Percentiles rank a stretch among this genome's conserved stretches.
phyloP scores from a whole-genome alignment of 805 yeast genomes.

The Nakazawaea anatomiae region DNA sequence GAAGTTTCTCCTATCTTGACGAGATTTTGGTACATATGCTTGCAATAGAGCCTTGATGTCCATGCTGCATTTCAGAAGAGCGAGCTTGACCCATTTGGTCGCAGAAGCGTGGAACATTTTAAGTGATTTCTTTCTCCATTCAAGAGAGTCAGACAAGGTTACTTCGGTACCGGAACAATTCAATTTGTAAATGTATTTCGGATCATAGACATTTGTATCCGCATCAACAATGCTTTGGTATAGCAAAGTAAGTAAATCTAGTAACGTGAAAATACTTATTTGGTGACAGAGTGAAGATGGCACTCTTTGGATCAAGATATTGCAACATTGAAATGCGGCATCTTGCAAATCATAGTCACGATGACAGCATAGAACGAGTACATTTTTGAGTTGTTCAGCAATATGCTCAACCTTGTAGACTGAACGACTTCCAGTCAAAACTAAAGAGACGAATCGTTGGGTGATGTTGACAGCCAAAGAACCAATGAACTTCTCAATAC shows the following conservation, averaged over 20 bases:
- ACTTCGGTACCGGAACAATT: conserved; percentile 39
- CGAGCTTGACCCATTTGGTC: conserved; percentile 57
- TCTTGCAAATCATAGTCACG: conserved; percentile 69
- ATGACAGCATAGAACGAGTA: conserved; percentile 72
- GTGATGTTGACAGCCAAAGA: conserved; percentile 56
- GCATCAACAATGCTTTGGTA: conserved; percentile 81
- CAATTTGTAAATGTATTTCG: conserved; percentile 58
- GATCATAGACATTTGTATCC: conserved; percentile 79
- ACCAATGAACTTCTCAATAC: conserved; percentile 63
- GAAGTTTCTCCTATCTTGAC: conserved; percentile 14
- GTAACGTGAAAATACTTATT: conserved; percentile 63
- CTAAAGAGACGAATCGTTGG: conserved; percentile 45
- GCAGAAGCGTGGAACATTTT: conserved; percentile 53
- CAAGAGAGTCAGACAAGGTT: conserved; percentile 66
- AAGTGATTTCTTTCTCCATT: conserved; percentile 69
- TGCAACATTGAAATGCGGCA: conserved; percentile 75
- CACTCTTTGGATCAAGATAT: conserved; percentile 52
- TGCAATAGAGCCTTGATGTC: conserved; percentile 79
- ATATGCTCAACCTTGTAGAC: conserved; percentile 52
- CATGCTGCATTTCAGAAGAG: conserved; percentile 53
- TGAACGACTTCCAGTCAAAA: conserved; percentile 47
- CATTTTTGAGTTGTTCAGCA: conserved; percentile 63
- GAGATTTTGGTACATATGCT: conserved; percentile 52
- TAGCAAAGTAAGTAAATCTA: conserved; percentile 74
- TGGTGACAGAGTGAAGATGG: conserved; percentile 81